Percentiles rank a stretch among this genome's conserved stretches.
These are phyloP conservation scores for Gossypium gossypioides DNA, from an alignment of 441 rosid species.

Conservation along the genomic window DNA sequence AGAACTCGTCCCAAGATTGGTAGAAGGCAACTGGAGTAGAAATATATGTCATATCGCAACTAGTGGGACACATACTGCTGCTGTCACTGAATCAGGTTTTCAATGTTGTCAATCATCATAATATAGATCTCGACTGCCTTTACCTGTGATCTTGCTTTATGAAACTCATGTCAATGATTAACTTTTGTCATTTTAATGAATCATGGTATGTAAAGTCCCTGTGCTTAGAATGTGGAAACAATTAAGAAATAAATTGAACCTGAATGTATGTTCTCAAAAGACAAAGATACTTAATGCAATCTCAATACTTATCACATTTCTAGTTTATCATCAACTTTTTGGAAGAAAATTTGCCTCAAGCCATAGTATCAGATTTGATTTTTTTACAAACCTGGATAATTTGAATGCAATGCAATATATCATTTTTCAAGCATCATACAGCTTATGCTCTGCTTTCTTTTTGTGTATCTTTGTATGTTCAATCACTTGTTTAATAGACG, in stretches of 20 bases:
- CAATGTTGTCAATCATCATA: neutral
- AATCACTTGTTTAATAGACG: neutral
- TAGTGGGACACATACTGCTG: conserved; percentile 84
- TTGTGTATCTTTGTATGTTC: neutral
- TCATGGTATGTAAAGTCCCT: no score
- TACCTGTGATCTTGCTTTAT: neutral
- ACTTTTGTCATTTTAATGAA: neutral
- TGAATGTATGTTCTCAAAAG: neutral
- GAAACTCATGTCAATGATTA: neutral
- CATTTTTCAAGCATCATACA: neutral
- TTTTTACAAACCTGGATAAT: neutral
- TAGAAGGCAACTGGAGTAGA: conserved; percentile 52
- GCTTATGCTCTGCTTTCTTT: neutral
- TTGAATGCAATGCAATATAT: neutral
- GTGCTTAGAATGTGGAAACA: neutral
- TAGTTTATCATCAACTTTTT: neutral
- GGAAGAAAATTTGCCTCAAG: neutral
- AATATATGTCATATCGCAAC: conserved; percentile 56
- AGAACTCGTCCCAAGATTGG: conserved; percentile 80
- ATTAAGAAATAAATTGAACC: neutral
- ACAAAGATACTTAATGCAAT: neutral
- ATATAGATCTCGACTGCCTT: neutral
- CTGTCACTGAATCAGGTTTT: conserved; percentile 65
- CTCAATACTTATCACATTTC: neutral
- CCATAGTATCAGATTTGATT: neutral